Percentiles rank a stretch among this genome's conserved stretches.
Evolutionary conservation across 2,329 filamentous ascomycete genomes (phyloP).

Genomic region (Clonostachys rhizophaga): DNA sequence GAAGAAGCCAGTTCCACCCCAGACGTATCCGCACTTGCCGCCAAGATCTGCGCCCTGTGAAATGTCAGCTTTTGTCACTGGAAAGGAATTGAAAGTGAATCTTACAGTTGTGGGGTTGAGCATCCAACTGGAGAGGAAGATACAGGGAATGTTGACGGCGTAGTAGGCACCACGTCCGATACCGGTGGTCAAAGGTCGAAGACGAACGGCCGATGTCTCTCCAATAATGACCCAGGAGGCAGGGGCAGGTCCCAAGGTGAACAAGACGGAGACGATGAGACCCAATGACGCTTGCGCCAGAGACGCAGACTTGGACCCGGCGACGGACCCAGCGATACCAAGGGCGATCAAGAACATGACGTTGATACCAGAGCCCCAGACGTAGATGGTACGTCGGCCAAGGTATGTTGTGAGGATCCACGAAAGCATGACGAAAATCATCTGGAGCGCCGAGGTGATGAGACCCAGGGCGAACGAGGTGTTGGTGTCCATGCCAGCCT

Average conservation of each 20-base stretch:
- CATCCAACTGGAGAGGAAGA: conserved; percentile 58
- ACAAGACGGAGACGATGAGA: conserved; percentile 61
- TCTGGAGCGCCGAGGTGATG: conserved; percentile 60
- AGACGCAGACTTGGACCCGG: conserved; percentile 26
- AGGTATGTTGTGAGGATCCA: conserved; percentile 63
- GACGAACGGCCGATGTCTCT: conserved; percentile 61
- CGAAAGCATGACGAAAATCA: conserved; percentile 59
- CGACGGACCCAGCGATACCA: conserved; percentile 53
- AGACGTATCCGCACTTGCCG: conserved; percentile 55
- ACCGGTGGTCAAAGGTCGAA: conserved; percentile 61
- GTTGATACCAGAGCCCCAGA: conserved; percentile 54
- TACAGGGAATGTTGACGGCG: conserved; percentile 60
- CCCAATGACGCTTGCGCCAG: conserved; percentile 58
- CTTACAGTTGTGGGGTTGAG: conserved; percentile 45
- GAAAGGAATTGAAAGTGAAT: background rate
- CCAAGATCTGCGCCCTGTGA: conserved; percentile 34
- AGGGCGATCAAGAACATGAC: conserved; percentile 48
- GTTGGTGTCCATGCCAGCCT: conserved; percentile 52
- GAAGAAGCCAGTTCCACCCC: conserved; percentile 51
- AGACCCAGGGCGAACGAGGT: conserved; percentile 58
- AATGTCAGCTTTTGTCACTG: conserved; percentile 14
- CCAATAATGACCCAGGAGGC: conserved; percentile 64
- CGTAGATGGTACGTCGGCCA: conserved; percentile 60
- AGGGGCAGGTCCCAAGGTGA: conserved; percentile 57
- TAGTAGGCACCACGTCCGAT: conserved; percentile 62